Base-by-base conservation (phyloP, 2,329 filamentous ascomycete genomes). In the Pleoardoris graminearum region DNA sequence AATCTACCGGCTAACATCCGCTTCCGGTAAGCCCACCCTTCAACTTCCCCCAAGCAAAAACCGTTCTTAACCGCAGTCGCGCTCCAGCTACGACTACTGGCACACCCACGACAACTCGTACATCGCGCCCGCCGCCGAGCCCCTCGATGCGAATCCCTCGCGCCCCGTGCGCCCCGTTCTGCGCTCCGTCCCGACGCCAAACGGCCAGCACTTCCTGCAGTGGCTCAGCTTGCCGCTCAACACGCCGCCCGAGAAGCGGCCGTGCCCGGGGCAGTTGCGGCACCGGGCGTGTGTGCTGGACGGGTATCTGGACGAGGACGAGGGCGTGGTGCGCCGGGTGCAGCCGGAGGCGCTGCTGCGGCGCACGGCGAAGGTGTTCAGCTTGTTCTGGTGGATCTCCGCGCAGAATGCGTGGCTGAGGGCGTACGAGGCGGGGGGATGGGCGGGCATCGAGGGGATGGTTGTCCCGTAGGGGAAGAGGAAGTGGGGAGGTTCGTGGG, bases 331-430 rank as follows among this genome's bases (percentile, higher is more conserved):
- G 1, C 46, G 58, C 4, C 8, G 32, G 7, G 16, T 57, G 1
- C 7, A 38, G 7, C 38, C 44, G 1, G 39, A 44, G 17, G 16
- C 35, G 5, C 35, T 60, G 12, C 16, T 53, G n/a, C 19, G 16
- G 4, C 27, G 55, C 17, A 53, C 51, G 3, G 44, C 36, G 5
- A 35, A 38, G 27, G 55, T 52, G 7, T 35, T 60, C 16, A 16
- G 25, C 16, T 22, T 55, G 0, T 60, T 38, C 22, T 60, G 58
- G 58, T 56, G 50, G 53, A 12, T 60, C 5, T 21, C 22, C 1
- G n/a, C 11, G 16, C 47, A 49, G 17, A 60, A 54, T 21, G 21
- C 16, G 21, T 16, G 35, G n/a, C 33, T 60, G 27, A 27, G 37
- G 43, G 8, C 11, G 19, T 56, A 53, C 37, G n/a, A 47, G 51